These are phyloP conservation scores for Coemansia aciculifera DNA, from an alignment of 192 early-diverging fungal genomes.

Conservation along the genomic window DNA sequence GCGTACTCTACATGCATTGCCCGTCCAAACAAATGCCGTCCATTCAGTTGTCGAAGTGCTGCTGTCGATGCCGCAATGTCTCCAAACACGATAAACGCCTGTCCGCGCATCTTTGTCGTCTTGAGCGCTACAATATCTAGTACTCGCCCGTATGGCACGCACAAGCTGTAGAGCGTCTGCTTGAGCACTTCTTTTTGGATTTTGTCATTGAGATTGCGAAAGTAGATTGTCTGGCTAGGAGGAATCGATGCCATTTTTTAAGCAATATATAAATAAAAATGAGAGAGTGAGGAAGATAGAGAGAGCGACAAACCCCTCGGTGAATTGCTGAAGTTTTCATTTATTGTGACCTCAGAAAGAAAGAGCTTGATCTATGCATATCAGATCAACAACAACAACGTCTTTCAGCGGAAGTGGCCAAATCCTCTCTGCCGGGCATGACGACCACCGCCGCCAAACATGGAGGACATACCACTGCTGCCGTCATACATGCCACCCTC, in stretches of 20 bases:
- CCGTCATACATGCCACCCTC: conserved; percentile 40
- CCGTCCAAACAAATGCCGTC: conserved; percentile 81
- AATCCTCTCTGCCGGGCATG: conserved; percentile 31
- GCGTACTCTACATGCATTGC: conserved; percentile 59
- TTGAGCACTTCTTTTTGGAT: conserved; percentile 73
- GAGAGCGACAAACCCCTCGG: background rate
- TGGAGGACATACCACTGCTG: conserved; percentile 21
- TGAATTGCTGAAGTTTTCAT: background rate
- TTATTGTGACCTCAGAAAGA: background rate
- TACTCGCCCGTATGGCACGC: conserved; percentile 83
- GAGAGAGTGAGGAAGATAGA: background rate
- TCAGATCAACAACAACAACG: background rate
- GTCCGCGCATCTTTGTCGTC: conserved; percentile 83
- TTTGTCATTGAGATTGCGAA: conserved; percentile 84
- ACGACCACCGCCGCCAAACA: conserved; percentile 22
- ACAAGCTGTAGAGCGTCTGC: conserved; percentile 88
- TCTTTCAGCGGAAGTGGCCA: conserved; percentile 23
- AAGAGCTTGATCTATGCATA: background rate
- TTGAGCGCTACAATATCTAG: conserved; percentile 85
- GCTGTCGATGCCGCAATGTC: conserved; percentile 84
- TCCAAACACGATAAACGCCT: conserved; percentile 90
- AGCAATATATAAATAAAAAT: background rate
- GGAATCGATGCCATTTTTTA: conserved; percentile 51
- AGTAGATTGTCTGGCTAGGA: conserved; percentile 74
- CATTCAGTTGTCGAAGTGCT: conserved; percentile 84